Conservation (phyloP, 2,329 filamentous ascomycete genomes). For the Claviceps digitariae region DNA sequence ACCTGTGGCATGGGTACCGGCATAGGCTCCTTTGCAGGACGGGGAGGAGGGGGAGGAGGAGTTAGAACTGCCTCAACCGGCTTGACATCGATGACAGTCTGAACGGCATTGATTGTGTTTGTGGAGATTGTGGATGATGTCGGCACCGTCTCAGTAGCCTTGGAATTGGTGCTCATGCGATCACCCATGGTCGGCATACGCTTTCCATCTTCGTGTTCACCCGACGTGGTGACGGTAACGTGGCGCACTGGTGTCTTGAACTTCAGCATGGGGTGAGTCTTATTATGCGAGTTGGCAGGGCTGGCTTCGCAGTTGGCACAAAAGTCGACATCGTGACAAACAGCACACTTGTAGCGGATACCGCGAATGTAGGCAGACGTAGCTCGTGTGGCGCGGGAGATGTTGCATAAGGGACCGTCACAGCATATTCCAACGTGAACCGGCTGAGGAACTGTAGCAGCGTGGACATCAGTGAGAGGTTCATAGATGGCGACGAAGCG, state of each 20-base stretch:
- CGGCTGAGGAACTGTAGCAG: constrained; percentile 15
- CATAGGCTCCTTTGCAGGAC: constrained; percentile 5
- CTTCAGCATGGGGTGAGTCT: constrained; percentile 93
- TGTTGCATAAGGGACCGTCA: constrained; percentile 77
- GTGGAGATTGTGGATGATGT: constrained; percentile 15
- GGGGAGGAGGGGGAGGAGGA: background rate
- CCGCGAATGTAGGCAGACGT: constrained; percentile 65
- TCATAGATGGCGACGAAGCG: constrained; percentile 84
- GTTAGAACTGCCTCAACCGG: constrained; percentile 34
- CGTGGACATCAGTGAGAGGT: constrained; percentile 31
- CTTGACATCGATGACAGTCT: constrained; percentile 61
- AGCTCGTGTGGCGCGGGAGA: constrained; percentile 23
- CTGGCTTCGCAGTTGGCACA: constrained; percentile 87
- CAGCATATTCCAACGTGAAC: constrained; percentile 82
- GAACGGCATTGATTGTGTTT: constrained; percentile 38
- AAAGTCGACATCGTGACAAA: constrained; percentile 91
- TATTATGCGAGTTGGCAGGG: constrained; percentile 75
- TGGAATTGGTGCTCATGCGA: constrained; percentile 26
- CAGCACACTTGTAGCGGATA: constrained; percentile 89
- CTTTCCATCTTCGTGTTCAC: constrained; percentile 58
- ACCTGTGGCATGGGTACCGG: constrained; percentile 3
- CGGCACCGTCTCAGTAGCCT: constrained; percentile 30
- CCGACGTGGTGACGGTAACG: constrained; percentile 73
- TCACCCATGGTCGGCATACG: constrained; percentile 63
- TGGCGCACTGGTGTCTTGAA: constrained; percentile 87